A percentile compares a stretch with the other conserved stretches of the same genome.
Evolutionary conservation across 108 stramenopile genomes (phyloP).

Genomic region (Bacterosira constricta): DNA sequence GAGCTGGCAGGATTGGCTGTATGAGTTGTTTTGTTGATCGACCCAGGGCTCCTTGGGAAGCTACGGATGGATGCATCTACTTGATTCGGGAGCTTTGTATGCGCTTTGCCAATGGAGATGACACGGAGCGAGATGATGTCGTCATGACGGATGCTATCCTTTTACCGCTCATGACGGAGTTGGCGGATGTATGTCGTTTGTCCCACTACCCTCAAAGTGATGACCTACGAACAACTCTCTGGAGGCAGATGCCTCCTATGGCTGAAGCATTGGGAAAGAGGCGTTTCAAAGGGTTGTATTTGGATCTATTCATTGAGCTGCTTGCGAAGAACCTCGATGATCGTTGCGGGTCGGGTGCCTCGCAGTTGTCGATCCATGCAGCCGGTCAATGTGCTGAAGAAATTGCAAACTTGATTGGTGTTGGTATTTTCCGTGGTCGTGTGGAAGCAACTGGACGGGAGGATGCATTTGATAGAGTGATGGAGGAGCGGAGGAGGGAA

Average conservation of each 20-base stretch:
- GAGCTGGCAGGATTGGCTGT: slow-evolving; percentile 90
- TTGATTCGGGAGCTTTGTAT: slow-evolving; percentile 77
- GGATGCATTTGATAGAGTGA: slow-evolving; percentile 66
- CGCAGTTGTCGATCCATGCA: slow-evolving; percentile 82
- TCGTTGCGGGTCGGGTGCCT: slow-evolving; percentile 50
- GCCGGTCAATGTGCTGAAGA: slow-evolving; percentile 84
- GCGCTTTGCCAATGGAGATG: slow-evolving; percentile 49
- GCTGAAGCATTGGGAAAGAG: slow-evolving; percentile 76
- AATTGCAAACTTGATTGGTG: slow-evolving; percentile 72
- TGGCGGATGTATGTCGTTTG: slow-evolving; percentile 82
- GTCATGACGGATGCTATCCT: slow-evolving; percentile 57
- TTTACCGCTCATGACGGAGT: slow-evolving; percentile 65
- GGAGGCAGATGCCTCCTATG: slow-evolving; percentile 80
- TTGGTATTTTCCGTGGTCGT: slow-evolving; percentile 76
- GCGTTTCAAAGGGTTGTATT: slow-evolving; percentile 78
- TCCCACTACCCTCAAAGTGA: slow-evolving; percentile 86
- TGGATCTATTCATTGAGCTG: slow-evolving; percentile 80
- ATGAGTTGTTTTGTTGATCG: slow-evolving; percentile 79
- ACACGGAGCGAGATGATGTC: slow-evolving; percentile 39
- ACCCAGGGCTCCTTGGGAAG: slow-evolving; percentile 93
- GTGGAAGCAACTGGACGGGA: slow-evolving; percentile 70
- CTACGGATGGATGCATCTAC: slow-evolving; percentile 94
- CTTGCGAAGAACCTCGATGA: slow-evolving; percentile 75
- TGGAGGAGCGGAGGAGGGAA: slow-evolving; percentile 62
- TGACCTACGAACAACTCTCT: slow-evolving; percentile 80